Evolutionary conservation across 176 grass and related monocot species (phyloP).

Genomic region (Oryza coarctata): DNA sequence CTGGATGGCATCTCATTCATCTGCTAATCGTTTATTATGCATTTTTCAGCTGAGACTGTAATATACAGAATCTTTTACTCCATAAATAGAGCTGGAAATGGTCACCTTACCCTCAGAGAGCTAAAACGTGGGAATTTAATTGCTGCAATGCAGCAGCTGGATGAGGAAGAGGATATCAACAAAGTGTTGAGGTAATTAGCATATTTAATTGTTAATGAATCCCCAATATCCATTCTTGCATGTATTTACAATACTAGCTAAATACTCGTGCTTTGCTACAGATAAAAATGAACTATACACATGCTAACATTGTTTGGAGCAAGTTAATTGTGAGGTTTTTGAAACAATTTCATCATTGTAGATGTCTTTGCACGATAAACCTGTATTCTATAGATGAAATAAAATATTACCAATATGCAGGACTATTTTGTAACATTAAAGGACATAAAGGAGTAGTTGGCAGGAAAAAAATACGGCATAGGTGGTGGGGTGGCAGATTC

Average conservation of each 20-base stretch:
- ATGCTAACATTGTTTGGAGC: no score
- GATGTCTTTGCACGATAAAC: no score
- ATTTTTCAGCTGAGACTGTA: constrained; percentile 90
- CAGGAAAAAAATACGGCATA: no score
- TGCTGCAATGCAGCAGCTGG: constrained; percentile 93
- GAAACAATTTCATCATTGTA: no score
- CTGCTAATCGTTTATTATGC: constrained; percentile 26
- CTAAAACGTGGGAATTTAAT: constrained; percentile 97
- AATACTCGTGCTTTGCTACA: no score
- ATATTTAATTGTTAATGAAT: constrained; percentile 9
- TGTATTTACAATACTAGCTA: constrained; percentile 10
- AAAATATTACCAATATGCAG: no score
- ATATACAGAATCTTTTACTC: constrained; percentile 99
- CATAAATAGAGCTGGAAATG: constrained; percentile 97
- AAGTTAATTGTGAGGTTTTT: no score
- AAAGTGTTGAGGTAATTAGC: constrained; percentile 90
- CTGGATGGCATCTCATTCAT: constrained; percentile 13
- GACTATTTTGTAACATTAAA: no score
- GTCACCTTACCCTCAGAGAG: constrained; percentile 83
- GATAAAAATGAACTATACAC: no score
- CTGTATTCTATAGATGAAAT: no score
- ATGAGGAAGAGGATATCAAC: constrained; percentile 99
- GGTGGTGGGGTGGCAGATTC: no score
- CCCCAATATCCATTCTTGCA: not conserved
- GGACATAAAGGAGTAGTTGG: no score